Base-by-base conservation (phyloP, 2,329 filamentous ascomycete genomes). In the Magnaporthales sp. region DNA sequence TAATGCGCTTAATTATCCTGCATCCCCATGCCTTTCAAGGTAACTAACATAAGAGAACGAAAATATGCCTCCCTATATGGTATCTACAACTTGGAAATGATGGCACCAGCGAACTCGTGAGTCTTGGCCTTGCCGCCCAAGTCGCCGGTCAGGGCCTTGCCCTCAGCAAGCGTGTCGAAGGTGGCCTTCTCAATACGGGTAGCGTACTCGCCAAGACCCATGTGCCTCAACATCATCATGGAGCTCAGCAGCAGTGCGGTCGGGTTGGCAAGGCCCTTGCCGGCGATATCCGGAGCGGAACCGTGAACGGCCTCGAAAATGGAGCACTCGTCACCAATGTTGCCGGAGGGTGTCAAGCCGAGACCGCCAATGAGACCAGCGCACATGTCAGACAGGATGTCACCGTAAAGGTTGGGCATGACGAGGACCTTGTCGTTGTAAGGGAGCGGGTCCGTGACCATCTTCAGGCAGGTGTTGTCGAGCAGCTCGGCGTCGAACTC, bases 351-450 rank as follows among this genome's bases (percentile, higher is more conserved):
- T 54, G 95, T 97, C 65, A 99, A 89, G 79, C 95, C 95, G 71
- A 99, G 91, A 81, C 95, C 95, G 78, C 95, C 95, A 75, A 99
- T 98, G 73, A 99, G 86, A 83, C 95, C 95, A 75, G 95, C 95
- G 84, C 95, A 98, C 92, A 98, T 97, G 80, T 99, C 95, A 76
- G 94, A 98, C 72, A 99, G 88, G 86, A 99, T 99, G 83, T 98
- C 95, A 80, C 95, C 95, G 85, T 98, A 99, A 75, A 98, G 86
- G 86, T 99, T 99, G 80, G 95, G 95, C 88, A 91, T 91, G 80
- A 99, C 95, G 67, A 99, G 89, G 68, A 99, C 93, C 87, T 97
- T 97, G 88, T 97, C 94, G 84, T 97, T 97, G 88, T 98, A 99
- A 67, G 94, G 94, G 66, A 89, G 83, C 66, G 95, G 95, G 83